Conservation (phyloP, 306 rosid genomes). For the Mimosa pudica region DNA sequence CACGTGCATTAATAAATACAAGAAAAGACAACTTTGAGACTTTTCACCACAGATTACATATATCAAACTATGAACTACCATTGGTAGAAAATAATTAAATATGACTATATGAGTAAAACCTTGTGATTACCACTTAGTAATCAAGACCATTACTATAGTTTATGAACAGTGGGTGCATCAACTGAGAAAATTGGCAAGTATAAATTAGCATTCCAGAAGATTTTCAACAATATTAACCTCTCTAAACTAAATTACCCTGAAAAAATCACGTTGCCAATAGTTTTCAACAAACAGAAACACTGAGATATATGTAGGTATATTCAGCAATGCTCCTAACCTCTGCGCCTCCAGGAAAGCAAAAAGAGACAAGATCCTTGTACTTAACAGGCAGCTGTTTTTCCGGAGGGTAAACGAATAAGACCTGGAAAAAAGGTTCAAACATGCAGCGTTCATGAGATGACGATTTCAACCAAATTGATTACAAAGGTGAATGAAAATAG, state of each 20-base stretch:
- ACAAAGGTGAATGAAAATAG: slow-evolving; percentile 14
- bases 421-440: slow-evolving; percentile 51
- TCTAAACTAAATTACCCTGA: slow-evolving; percentile 16
- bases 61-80: not conserved
- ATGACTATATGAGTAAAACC: slow-evolving; percentile 13
- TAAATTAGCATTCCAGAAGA: not conserved
- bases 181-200: not conserved
- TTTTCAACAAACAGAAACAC: not conserved
- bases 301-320: not conserved
- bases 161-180: slow-evolving; percentile 3
- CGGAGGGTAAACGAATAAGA: slow-evolving; percentile 95
- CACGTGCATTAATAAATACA: slow-evolving; percentile 18
- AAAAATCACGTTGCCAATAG: not conserved
- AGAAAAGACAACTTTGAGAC: slow-evolving; percentile 18
- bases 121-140: slow-evolving; percentile 21
- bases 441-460: slow-evolving; percentile 17
- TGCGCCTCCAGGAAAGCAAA: slow-evolving; percentile 96
- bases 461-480: not conserved
- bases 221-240: slow-evolving; percentile 20
- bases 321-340: slow-evolving; percentile 68
- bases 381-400: slow-evolving; percentile 86
- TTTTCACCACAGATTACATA: slow-evolving; percentile 10
- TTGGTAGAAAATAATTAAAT: slow-evolving; percentile 5
- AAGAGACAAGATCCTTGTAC: slow-evolving; percentile 89
- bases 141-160: slow-evolving; percentile 17